Base-by-base conservation (phyloP, 768 basidiomycete genomes). In the Tulasnella sp. region DNA sequence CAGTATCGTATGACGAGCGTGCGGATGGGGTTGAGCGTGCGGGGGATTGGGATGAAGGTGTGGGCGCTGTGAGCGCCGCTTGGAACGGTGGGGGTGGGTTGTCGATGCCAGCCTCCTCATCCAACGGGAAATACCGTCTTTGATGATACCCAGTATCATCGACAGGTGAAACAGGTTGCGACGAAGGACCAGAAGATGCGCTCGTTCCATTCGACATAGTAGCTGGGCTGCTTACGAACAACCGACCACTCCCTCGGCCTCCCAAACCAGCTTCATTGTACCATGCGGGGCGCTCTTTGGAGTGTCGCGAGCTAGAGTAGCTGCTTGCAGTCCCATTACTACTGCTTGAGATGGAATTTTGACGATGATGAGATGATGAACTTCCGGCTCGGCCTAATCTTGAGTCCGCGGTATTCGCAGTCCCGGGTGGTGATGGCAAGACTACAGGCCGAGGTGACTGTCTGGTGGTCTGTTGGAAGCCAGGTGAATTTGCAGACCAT, bases 41-140 rank as follows among this genome's bases (percentile, higher is more conserved):
- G 25, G 73, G 49, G 49, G 49, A 54, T 52, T 39, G 38, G 7
- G 45, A 39, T 49, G 39, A 11, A 19, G 42, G 34, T 40, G 72
- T 34, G 40, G 42, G 49, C 31, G 45, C 58, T 19, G 45, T 37
- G 17, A 31, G 45, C 58, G 73, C 73, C 12, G 73, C 36, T 22
- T 29, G 42, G 19, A 74, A 74, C 8, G 73, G 49, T 38, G 73
- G 73, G 25, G 73, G 73, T 17, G 73, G 73, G 38, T 74, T 74
- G 39, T 74, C 73, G 58, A 74, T 74, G 31, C 73, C 73, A 74
- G 73, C 73, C 9, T 74, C 73, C 49, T 74, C 73, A 37, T 74
- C 73, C 15, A 34, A 4, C 54, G 54, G 17, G 9, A 67, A n/a
- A 40, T 67, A 52, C 52, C 38, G 73, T 6, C 73, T 58, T 19